phyloP scores from a whole-genome alignment of 768 basidiomycete genomes.

The Agaricus subrufescens region DNA sequence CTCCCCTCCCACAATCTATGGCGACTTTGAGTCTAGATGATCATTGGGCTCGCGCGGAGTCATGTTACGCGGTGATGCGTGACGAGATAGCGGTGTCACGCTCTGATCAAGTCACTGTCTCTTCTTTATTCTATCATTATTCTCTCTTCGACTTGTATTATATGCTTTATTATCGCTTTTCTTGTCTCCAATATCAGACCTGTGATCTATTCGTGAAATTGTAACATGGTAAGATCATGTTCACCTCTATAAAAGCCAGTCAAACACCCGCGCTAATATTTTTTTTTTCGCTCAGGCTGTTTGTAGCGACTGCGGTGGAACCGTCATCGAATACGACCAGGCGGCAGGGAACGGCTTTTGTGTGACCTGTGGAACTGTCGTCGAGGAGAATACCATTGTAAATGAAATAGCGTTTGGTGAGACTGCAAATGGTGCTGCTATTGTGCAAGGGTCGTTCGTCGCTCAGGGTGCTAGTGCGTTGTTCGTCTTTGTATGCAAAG shows the following conservation, averaged over 20 bases:
- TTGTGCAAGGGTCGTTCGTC: constrained; percentile 93
- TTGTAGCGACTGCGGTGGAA: constrained; percentile 77
- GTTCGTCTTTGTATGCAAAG: neutral
- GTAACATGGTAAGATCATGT: neutral
- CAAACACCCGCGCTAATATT: neutral
- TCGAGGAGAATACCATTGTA: constrained; percentile 92
- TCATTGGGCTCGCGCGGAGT: neutral
- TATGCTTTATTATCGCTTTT: neutral
- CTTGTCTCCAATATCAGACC: neutral
- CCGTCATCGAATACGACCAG: constrained; percentile 80
- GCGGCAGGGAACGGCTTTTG: constrained; percentile 86
- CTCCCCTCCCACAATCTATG: no score
- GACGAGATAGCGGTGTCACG: constrained; percentile 7
- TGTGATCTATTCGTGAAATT: neutral
- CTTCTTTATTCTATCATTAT: constrained; percentile 15
- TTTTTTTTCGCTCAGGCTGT: constrained; percentile 36
- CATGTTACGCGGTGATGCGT: neutral
- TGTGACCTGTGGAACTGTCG: constrained; percentile 80
- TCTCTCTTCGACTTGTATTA: constrained; percentile 8
- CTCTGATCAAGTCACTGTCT: constrained; percentile 4
- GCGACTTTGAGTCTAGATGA: no score
- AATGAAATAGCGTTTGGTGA: constrained; percentile 96
- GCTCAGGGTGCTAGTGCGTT: constrained; percentile 85
- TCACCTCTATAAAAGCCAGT: neutral
- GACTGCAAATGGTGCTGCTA: constrained; percentile 84